These are phyloP conservation scores for Escallonia herrerae DNA, from an alignment of 129 eudicot species.

Conservation along the genomic window DNA sequence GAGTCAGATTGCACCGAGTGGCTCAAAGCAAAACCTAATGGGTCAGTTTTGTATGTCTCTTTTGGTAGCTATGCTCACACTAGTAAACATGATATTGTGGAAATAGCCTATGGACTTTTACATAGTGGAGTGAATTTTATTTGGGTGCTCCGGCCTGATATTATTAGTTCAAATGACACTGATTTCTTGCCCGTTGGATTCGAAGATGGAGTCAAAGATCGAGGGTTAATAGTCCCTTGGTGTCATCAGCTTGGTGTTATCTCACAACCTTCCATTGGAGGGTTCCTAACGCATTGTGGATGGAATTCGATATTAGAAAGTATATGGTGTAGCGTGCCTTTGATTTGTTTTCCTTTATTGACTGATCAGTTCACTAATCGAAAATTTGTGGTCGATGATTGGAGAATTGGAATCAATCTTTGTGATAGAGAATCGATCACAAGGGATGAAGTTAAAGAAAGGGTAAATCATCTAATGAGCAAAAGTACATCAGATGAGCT, in stretches of 20 bases:
- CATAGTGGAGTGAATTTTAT: constrained; percentile 33
- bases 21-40: constrained; percentile 28
- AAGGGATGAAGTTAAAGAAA: constrained; percentile 13
- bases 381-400: constrained; percentile 28
- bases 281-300: constrained; percentile 37
- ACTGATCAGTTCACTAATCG: constrained; percentile 41
- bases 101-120: constrained; percentile 38
- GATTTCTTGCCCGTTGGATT: constrained; percentile 19
- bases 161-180: constrained; percentile 22
- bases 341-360: constrained; percentile 32
- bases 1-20: constrained; percentile 37
- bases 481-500: neutral
- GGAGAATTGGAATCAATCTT: constrained; percentile 24
- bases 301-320: constrained; percentile 41
- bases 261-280: constrained; percentile 26
- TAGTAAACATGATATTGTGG: constrained; percentile 16
- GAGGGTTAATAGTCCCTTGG: constrained; percentile 31
- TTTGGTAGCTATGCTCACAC: constrained; percentile 40
- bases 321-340: constrained; percentile 26
- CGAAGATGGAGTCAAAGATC: constrained; percentile 2
- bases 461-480: constrained; percentile 13
- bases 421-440: constrained; percentile 11
- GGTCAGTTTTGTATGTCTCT: constrained; percentile 42
- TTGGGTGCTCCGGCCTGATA: constrained; percentile 41
- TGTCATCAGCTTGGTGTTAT: constrained; percentile 23